phyloP scores from a whole-genome alignment of 179 eudicot species.

The Nepenthes alata region DNA sequence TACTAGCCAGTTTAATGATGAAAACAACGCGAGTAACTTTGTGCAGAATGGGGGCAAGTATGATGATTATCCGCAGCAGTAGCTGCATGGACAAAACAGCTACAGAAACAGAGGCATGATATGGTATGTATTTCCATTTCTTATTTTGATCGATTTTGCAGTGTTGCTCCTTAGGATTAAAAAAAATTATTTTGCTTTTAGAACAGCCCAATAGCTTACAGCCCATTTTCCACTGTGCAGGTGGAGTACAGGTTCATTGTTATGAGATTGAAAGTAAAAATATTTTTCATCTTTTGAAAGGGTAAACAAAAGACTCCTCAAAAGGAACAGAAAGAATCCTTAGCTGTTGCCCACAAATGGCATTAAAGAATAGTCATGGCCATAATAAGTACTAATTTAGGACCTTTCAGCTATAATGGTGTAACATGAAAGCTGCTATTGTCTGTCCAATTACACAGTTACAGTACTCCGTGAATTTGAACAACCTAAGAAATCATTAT shows the following conservation, averaged over 20 bases:
- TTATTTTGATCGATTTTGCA: slow-evolving; percentile 1
- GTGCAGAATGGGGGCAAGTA: slow-evolving; percentile 28
- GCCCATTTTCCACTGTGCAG: slow-evolving; percentile 91
- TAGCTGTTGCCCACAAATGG: neutral
- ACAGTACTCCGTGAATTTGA: too few species aligned
- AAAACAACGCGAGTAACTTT: slow-evolving; percentile 16
- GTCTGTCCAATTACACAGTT: too few species aligned
- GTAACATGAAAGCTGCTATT: too few species aligned
- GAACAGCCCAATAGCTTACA: slow-evolving; percentile 35
- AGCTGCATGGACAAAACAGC: slow-evolving; percentile 19
- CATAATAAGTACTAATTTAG: too few species aligned
- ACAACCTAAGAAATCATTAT: too few species aligned
- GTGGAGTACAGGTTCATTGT: slow-evolving; percentile 75
- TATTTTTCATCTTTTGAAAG: slow-evolving; percentile 20
- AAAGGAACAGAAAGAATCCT: slow-evolving; percentile 9
- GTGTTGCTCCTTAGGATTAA: slow-evolving; percentile 1
- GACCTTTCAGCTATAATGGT: too few species aligned
- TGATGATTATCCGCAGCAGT: slow-evolving; percentile 21
- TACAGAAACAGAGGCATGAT: slow-evolving; percentile 10
- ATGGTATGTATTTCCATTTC: slow-evolving; percentile 36
- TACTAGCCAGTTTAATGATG: slow-evolving; percentile 17
- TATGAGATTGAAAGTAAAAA: slow-evolving; percentile 35
- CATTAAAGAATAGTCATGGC: neutral
- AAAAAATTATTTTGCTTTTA: slow-evolving; percentile 8
- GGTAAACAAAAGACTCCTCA: slow-evolving; percentile 8